These are phyloP conservation scores for Neoboletus subvelutipes DNA, from an alignment of 768 basidiomycete species.

Conservation along the genomic window DNA sequence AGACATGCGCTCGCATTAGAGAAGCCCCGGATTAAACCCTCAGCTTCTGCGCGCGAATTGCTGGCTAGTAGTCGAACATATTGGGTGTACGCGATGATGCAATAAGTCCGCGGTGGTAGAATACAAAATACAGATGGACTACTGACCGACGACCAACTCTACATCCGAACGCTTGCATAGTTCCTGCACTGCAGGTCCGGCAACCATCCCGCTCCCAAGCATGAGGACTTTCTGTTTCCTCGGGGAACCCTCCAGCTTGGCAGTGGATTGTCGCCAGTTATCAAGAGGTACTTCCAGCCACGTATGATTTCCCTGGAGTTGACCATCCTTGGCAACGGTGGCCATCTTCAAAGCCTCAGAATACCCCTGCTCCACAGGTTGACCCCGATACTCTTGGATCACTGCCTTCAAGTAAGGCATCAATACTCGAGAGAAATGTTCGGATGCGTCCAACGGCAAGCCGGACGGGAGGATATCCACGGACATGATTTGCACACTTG, in stretches of 20 bases:
- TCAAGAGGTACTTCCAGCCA: conserved; percentile 60
- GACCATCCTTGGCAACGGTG: conserved; percentile 64
- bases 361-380: conserved; percentile 27
- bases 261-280: conserved; percentile 34
- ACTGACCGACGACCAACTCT: conserved; percentile 75
- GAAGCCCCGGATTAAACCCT: conserved; percentile 42
- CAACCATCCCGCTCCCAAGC: conserved; percentile 95
- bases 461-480: conserved; percentile 90
- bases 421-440: conserved; percentile 68
- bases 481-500: conserved; percentile 75
- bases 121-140: conserved; percentile 7
- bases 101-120: conserved; percentile 15
- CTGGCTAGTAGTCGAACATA: conserved; percentile 51
- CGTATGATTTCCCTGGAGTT: conserved; percentile 48
- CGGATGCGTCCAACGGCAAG: conserved; percentile 78
- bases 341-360: conserved; percentile 59
- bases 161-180: conserved; percentile 63
- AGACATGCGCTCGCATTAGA: conserved; percentile 53
- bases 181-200: conserved; percentile 81
- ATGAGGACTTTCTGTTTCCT: conserved; percentile 70
- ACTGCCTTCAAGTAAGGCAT: conserved; percentile 66
- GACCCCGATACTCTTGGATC: conserved; percentile 42
- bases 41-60: conserved; percentile 62
- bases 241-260: conserved; percentile 1
- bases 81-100: conserved; percentile 6